A percentile compares a stretch with the other conserved stretches of the same genome.
Evolutionary conservation across 148 eudicot genomes (phyloP).

Genomic region (Limonium bicolor): DNA sequence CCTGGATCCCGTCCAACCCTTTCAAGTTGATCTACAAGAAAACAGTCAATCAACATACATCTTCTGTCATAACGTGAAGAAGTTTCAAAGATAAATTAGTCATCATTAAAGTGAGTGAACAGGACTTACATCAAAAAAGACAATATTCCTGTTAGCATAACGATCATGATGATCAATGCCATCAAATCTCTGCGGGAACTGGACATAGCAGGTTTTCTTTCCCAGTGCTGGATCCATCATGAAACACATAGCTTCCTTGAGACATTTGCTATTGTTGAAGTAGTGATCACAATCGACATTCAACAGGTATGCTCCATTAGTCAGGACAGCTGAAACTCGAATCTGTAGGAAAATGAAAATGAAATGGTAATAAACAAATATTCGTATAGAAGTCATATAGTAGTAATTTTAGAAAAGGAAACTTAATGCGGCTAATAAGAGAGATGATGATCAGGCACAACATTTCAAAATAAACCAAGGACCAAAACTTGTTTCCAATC

Average conservation of each 20-base stretch:
- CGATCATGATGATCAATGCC: slow-evolving; percentile 96
- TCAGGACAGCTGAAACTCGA: slow-evolving; percentile 94
- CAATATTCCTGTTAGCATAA: slow-evolving; percentile 95
- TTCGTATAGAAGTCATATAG: too few species aligned
- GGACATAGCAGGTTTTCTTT: slow-evolving; percentile 87
- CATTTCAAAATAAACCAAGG: too few species aligned
- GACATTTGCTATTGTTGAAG: slow-evolving; percentile 91
- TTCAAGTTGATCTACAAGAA: slow-evolving; percentile 80
- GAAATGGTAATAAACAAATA: too few species aligned
- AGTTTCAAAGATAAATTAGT: not conserved
- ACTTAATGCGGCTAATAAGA: too few species aligned
- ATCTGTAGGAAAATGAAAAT: too few species aligned
- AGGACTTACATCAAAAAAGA: slow-evolving; percentile 82
- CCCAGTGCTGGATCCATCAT: slow-evolving; percentile 91
- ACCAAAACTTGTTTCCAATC: too few species aligned
- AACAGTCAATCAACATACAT: not conserved
- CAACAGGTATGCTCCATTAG: slow-evolving; percentile 86
- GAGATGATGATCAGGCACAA: too few species aligned
- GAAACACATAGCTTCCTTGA: slow-evolving; percentile 98
- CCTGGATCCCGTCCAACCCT: slow-evolving; percentile 92
- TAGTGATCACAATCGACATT: slow-evolving; percentile 99
- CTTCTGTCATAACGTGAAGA: not conserved
- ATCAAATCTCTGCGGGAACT: slow-evolving; percentile 94
- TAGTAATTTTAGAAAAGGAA: too few species aligned
- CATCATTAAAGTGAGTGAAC: not conserved